Base-by-base conservation (phyloP, 2,329 filamentous ascomycete genomes). In the Didymella lethalis region DNA sequence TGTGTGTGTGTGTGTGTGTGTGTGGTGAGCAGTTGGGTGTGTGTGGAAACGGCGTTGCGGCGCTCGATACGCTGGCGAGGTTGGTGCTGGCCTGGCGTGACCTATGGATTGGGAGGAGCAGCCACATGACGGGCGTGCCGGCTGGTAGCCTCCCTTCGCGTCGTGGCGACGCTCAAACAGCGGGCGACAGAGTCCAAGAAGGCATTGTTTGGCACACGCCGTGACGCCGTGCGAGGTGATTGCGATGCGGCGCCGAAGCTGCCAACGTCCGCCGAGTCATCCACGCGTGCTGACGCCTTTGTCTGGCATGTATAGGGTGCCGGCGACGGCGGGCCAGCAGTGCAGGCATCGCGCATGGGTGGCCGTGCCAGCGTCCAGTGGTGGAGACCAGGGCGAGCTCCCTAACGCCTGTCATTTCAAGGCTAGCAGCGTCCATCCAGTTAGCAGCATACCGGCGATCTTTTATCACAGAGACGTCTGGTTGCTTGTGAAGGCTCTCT, bases 391-490 rank as follows among this genome's bases (percentile, higher is more conserved):
- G 56, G 41, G 46, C 28, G 28, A 28, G 40, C 55, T 48, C 29
- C 26, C 54, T 43, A 54, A 49, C 50, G 56, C 55, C 55, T 58
- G 55, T 58, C 55, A 58, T 47, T 50, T 36, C 20, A 10, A 51
- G 26, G 56, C 56, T 59, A 59, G 48, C 12, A 25, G 26, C 36
- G 55, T 53, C 40, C 20, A 38, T 40, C 50, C 20, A 40, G 46
- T 11, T 25, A 41, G 45, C 48, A 12, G 40, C 40, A 54, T 50
- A 25, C 36, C 46, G 56, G 50, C 56, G 32, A 54, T 59, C 51
- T 54, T 54, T 54, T 54, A 25, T 41, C 56, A 47, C 56, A 40
- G 50, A n/a, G 48, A 46, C 26, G 40, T 54, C 40, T 26, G 38
- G 16, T 18, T 36, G 46, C 46, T 11, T 23, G 56, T 50, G 56